phyloP scores from a whole-genome alignment of 768 basidiomycete genomes.

The Clitopilus passeckerianus region DNA sequence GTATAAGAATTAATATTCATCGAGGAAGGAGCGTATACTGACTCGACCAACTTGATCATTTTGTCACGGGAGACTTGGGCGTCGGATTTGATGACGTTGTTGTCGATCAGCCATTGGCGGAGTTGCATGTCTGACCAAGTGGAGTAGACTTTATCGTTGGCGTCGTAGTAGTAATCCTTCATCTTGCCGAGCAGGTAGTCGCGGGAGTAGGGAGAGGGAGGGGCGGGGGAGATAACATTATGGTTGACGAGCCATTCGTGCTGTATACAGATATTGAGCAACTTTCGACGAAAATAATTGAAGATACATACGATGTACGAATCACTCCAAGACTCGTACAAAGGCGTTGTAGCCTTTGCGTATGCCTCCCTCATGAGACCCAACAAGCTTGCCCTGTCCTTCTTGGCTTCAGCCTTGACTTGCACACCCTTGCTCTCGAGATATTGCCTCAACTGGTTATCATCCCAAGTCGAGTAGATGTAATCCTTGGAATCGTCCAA shows the following conservation, averaged over 20 bases:
- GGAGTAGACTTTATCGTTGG: constrained; percentile 48
- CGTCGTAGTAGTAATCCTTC: constrained; percentile 73
- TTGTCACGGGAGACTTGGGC: constrained; percentile 68
- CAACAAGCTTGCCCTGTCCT: constrained; percentile 64
- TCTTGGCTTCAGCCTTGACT: constrained; percentile 44
- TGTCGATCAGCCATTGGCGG: constrained; percentile 73
- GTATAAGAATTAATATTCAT: background rate
- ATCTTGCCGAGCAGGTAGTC: constrained; percentile 62
- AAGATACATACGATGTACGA: constrained; percentile 61
- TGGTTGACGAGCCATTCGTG: constrained; percentile 82
- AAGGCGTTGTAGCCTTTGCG: constrained; percentile 50
- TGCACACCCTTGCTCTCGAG: constrained; percentile 73
- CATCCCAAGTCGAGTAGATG: constrained; percentile 87
- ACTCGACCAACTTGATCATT: constrained; percentile 69
- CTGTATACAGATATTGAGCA: constrained; percentile 25
- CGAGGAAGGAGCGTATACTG: constrained; percentile 17
- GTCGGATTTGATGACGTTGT: constrained; percentile 68
- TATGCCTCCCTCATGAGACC: constrained; percentile 67
- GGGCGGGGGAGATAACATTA: constrained; percentile 61
- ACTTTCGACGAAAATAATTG: background rate
- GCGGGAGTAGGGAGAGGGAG: constrained; percentile 45
- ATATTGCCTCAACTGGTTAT: constrained; percentile 65
- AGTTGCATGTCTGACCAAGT: constrained; percentile 79
- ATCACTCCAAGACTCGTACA: constrained; percentile 87
- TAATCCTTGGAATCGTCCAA: constrained; percentile 82